Evolutionary conservation across 2,329 filamentous ascomycete species (phyloP).

Genomic region (Pseudogymnoascus sp.): DNA sequence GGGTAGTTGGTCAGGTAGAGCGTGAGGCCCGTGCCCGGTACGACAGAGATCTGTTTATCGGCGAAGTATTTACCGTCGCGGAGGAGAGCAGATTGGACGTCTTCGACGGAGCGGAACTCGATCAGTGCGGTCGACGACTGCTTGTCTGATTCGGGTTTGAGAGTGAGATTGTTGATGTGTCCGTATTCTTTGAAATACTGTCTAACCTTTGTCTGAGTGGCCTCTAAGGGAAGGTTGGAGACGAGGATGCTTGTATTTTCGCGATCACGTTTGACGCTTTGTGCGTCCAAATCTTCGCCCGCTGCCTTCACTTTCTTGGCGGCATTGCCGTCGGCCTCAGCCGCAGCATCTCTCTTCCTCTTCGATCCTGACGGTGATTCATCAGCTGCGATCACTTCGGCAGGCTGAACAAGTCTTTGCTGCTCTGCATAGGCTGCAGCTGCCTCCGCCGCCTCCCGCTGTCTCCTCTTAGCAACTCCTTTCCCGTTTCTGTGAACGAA

Average conservation of each 20-base stretch:
- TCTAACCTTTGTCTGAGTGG: slow-evolving; percentile 63
- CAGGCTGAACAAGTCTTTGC: slow-evolving; percentile 24
- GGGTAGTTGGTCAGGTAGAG: slow-evolving; percentile 90
- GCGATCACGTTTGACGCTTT: slow-evolving; percentile 65
- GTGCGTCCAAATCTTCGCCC: slow-evolving; percentile 23
- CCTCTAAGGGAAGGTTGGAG: slow-evolving; percentile 62
- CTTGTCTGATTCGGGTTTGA: slow-evolving; percentile 54
- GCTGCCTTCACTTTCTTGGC: slow-evolving; percentile 59
- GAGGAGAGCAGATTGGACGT: slow-evolving; percentile 72
- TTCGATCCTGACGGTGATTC: slow-evolving; percentile 46
- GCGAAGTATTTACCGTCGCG: slow-evolving; percentile 74
- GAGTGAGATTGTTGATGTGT: slow-evolving; percentile 67
- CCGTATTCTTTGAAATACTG: slow-evolving; percentile 93
- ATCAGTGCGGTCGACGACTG: slow-evolving; percentile 64
- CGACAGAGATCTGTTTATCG: slow-evolving; percentile 64
- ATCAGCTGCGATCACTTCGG: slow-evolving; percentile 25
- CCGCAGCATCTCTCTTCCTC: slow-evolving; percentile 62
- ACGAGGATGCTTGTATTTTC: slow-evolving; percentile 84
- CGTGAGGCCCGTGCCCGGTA: slow-evolving; percentile 68
- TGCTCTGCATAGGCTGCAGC: slow-evolving; percentile 42
- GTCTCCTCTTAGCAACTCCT: slow-evolving; percentile 53
- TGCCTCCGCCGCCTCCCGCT: slow-evolving; percentile 55
- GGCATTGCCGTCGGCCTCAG: slow-evolving; percentile 40
- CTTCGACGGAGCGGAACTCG: slow-evolving; percentile 75
- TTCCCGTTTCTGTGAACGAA: slow-evolving; percentile 62